These are phyloP conservation scores for Exophiala sp. DNA, from an alignment of 2,329 filamentous ascomycete species.

Conservation along the genomic window DNA sequence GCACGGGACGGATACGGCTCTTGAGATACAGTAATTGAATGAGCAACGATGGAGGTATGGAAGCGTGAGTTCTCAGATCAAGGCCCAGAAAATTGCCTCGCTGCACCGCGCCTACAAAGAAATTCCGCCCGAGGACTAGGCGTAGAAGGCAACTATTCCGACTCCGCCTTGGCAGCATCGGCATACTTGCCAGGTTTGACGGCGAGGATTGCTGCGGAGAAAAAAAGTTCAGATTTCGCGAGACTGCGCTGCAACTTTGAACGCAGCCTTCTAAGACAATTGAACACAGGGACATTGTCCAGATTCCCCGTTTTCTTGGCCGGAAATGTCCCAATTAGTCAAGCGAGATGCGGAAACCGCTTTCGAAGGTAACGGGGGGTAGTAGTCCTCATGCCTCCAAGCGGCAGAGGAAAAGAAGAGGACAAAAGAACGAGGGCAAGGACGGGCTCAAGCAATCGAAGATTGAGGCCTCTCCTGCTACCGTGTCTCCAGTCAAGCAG, in stretches of 20 bases:
- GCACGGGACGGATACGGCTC: constrained; percentile 21
- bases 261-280: neutral
- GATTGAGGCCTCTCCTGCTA: constrained; percentile 19
- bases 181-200: constrained; percentile 10
- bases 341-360: constrained; percentile 23
- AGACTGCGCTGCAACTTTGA: neutral
- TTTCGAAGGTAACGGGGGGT: constrained; percentile 12
- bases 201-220: constrained; percentile 10
- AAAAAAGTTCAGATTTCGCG: constrained; percentile 14
- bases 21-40: neutral
- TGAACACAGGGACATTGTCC: neutral
- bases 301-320: neutral
- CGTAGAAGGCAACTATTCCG: neutral
- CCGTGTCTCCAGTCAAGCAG: constrained; percentile 16
- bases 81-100: constrained; percentile 5
- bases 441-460: constrained; percentile 31
- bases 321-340: constrained; percentile 14
- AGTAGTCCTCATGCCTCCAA: constrained; percentile 8
- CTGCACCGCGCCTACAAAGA: constrained; percentile 1
- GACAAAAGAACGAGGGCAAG: constrained; percentile 31
- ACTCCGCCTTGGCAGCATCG: constrained; percentile 3
- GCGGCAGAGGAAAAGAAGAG: constrained; percentile 31
- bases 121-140: neutral
- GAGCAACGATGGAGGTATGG: neutral
- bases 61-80: neutral